Percentiles rank a stretch among this genome's conserved stretches.
These are phyloP conservation scores for Closterium sp. DNA, from an alignment of 139 green algal species.

Conservation along the genomic window DNA sequence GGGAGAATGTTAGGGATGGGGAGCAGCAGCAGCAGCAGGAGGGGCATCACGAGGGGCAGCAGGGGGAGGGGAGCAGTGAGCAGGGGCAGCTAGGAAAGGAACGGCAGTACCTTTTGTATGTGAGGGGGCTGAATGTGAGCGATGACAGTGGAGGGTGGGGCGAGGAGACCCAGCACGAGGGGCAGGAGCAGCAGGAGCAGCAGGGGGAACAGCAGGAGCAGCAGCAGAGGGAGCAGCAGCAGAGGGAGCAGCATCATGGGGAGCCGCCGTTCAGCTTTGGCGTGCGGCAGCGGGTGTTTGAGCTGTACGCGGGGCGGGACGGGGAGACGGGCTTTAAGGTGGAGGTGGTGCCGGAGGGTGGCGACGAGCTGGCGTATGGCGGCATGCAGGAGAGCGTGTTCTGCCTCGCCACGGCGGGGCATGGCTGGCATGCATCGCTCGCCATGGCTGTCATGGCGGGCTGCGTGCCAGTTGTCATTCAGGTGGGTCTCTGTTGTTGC, in stretches of 20 bases:
- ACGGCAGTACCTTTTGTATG: not conserved
- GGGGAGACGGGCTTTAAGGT: slow-evolving; percentile 7
- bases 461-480: slow-evolving; percentile 55
- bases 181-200: not conserved
- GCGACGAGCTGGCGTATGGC: not conserved
- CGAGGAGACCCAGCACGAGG: not conserved
- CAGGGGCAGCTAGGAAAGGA: not conserved
- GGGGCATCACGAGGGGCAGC: not conserved
- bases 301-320: slow-evolving; percentile 24
- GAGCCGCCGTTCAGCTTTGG: slow-evolving; percentile 42
- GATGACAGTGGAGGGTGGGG: not conserved
- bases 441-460: slow-evolving; percentile 17
- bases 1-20: not conserved
- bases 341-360: not conserved
- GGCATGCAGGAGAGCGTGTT: slow-evolving; percentile 34
- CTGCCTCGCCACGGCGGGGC: slow-evolving; percentile 46
- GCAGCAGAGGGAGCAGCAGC: too few relatives aligned
- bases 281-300: slow-evolving; percentile 54
- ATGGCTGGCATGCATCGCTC: slow-evolving; percentile 30
- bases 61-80: not conserved
- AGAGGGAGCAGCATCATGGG: not conserved
- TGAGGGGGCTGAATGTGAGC: not conserved
- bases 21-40: not conserved
- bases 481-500: slow-evolving; percentile 8
- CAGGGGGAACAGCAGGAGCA: not conserved